Base-by-base conservation (phyloP, 176 grass and related monocot genomes). In the Carex parvula region DNA sequence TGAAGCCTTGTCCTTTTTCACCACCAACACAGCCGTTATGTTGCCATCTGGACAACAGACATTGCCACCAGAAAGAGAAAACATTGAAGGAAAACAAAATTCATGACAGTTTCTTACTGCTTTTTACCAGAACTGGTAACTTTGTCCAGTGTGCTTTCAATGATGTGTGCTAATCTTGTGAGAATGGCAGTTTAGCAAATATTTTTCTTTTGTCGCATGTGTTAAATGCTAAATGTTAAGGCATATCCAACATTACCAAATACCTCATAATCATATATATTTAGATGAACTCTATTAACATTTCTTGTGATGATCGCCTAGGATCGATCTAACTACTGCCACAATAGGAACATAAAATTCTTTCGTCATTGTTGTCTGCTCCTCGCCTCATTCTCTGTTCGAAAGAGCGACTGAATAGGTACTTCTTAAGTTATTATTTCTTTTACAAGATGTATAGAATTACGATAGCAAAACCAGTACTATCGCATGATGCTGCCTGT, bases 21-120 rank as follows among this genome's bases (percentile, higher is more conserved):
- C 15, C 50, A 78, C 22, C 73, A 57, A 78, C 52, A 50, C 26
- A 16, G 73, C 26, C 6, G 8, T 56, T 78, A 1, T 57, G 24
- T 78, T 78, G 50, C 73, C 73, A 78, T 78, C 73, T 78, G 73
- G 52, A 78, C 24, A 78, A 78, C 52, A 3, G 73, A 78, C 73
- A 78, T 78, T 24, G 53, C 26, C 24, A 78, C 52, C 24, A 57
- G 52, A 78, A 57, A 57, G 73, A 7, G 12, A 54, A 39, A 75
- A 75, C 46, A 54, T 3, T 29, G 22, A 57, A 78, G 73, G 52
- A 78, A 30, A 56, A 78, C 73, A 33, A 78, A 33, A 33, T 15
- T 26, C 73, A 74, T 55, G 73, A 33, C 73, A 57, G 73, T 78
- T 78, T 78, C 22, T 78, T 78, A 78, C 16, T 16, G 24, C 73